These are phyloP conservation scores for Aspergillus aculeatus DNA, from an alignment of 2,329 filamentous ascomycete species.

Conservation along the genomic window DNA sequence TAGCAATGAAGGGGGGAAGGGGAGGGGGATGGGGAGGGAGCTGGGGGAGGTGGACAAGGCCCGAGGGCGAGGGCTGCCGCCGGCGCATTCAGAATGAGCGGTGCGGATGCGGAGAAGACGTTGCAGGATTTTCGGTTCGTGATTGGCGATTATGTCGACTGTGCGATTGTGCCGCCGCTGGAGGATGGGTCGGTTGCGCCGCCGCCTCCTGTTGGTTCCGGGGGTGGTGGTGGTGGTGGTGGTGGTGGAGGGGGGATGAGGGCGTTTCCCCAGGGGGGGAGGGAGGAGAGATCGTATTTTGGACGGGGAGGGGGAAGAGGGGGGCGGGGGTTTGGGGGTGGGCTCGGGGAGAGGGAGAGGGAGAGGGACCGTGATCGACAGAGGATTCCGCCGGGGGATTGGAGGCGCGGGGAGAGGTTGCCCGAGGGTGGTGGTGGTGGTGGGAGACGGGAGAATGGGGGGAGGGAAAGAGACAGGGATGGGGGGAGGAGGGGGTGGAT, in stretches of 20 bases:
- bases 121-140: conserved; percentile 77
- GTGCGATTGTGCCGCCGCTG: conserved; percentile 74
- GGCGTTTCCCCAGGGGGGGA: conserved; percentile 47
- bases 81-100: conserved; percentile 44
- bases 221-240: conserved; percentile 39
- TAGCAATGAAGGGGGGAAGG: conserved; percentile 31
- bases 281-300: conserved; percentile 27
- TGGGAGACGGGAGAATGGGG: conserved; percentile 6
- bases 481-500: conserved; percentile 41
- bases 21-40: background rate
- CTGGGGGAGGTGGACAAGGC: too few species aligned
- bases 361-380: conserved; percentile 40
- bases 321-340: conserved; percentile 40
- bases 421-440: conserved; percentile 37
- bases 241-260: conserved; percentile 40
- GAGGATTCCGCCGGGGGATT: conserved; percentile 47
- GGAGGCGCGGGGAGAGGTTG: conserved; percentile 49
- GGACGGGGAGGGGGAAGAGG: conserved; percentile 37
- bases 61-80: conserved; percentile 32
- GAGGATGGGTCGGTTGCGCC: conserved; percentile 72
- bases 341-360: conserved; percentile 42
- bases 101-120: conserved; percentile 68
- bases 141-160: conserved; percentile 83
- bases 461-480: background rate
- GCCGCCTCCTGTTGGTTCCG: conserved; percentile 43